phyloP scores from a whole-genome alignment of 495 filamentous ascomycete genomes.

The Lepidopterella palustris region DNA sequence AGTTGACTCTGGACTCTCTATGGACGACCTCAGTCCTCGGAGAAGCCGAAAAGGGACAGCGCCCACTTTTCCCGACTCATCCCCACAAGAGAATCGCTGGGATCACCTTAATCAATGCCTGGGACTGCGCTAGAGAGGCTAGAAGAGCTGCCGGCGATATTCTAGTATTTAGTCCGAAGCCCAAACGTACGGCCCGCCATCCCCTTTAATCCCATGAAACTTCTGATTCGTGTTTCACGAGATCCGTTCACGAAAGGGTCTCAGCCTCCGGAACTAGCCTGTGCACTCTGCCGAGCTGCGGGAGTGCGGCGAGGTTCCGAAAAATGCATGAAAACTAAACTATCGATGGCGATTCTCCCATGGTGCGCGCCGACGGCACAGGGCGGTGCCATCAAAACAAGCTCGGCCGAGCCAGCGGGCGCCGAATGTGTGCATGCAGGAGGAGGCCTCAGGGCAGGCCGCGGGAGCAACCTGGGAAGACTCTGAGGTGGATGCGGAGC shows the following conservation, averaged over 20 bases:
- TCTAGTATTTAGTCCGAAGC: background rate
- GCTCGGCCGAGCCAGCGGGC: background rate
- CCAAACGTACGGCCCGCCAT: background rate
- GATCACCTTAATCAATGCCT: conserved; percentile 2
- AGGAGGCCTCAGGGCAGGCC: too few relatives aligned
- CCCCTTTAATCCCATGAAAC: background rate
- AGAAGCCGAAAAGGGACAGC: background rate
- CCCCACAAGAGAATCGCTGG: background rate
- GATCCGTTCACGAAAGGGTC: background rate
- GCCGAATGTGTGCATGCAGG: background rate
- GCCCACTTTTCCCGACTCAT: background rate
- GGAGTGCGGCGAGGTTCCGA: conserved; percentile 4
- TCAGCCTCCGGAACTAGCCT: background rate
- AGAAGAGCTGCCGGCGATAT: background rate
- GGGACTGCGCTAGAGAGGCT: conserved; percentile 1
- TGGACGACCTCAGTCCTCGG: background rate
- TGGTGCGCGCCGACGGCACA: background rate
- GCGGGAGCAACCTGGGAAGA: too few relatives aligned
- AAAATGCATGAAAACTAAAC: conserved; percentile 1
- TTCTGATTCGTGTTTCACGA: background rate
- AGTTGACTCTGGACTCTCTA: too few relatives aligned
- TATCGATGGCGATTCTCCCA: background rate
- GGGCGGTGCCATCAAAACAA: background rate
- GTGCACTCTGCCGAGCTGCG: conserved; percentile 4
- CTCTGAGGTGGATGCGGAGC: too few relatives aligned